These are phyloP conservation scores for Truncatella angustata DNA, from an alignment of 2,329 filamentous ascomycete species.

Conservation along the genomic window DNA sequence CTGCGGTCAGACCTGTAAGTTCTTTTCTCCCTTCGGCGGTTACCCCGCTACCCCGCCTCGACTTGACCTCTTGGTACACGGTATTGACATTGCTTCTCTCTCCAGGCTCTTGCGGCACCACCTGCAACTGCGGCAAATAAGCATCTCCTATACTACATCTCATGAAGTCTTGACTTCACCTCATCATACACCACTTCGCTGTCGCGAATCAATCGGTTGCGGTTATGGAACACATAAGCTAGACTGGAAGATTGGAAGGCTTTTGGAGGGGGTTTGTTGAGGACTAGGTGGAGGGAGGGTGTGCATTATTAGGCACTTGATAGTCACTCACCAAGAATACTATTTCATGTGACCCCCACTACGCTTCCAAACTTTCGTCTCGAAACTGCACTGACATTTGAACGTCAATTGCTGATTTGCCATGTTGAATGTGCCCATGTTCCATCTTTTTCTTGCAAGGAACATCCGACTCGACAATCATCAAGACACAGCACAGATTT, in stretches of 20 bases:
- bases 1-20: conserved; percentile 31
- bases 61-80: no score
- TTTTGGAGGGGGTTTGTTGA: background rate
- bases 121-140: conserved; percentile 37
- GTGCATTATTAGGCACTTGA: conserved; percentile 6
- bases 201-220: background rate
- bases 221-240: background rate
- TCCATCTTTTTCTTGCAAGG: no score
- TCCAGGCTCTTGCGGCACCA: conserved; percentile 24
- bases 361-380: no score
- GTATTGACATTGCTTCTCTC: background rate
- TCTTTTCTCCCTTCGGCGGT: conserved; percentile 15
- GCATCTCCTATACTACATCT: background rate
- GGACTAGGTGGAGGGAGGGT: conserved; percentile 8
- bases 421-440: no score
- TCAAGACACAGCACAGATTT: no score
- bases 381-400: no score
- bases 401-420: no score
- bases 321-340: conserved; percentile 3
- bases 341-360: no score
- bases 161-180: conserved; percentile 2
- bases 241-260: background rate
- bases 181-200: background rate
- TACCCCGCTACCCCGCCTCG: conserved; percentile 6
- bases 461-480: no score